A percentile compares a stretch with the other conserved stretches of the same genome.
phyloP scores from a whole-genome alignment of 371 early-diverging fungal genomes.

The Mortierella sp. region DNA sequence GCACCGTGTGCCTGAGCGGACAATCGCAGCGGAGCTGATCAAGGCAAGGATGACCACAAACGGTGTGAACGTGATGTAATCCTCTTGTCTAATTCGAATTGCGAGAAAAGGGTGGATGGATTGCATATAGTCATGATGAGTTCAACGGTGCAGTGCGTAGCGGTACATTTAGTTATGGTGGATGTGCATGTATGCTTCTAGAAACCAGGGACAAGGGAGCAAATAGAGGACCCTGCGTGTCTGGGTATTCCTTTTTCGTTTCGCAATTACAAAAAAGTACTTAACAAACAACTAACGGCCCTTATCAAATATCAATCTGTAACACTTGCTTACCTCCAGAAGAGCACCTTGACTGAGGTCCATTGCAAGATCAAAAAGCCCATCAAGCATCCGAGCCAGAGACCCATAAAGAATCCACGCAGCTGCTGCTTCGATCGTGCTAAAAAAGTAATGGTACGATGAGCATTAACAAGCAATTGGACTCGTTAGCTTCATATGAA shows the following conservation, averaged over 20 bases:
- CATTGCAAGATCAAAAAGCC: constrained; percentile 43
- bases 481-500: neutral
- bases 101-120: neutral
- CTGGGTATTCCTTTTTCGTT: neutral
- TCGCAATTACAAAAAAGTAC: neutral
- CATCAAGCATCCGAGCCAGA: constrained; percentile 47
- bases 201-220: neutral
- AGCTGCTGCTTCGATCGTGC: constrained; percentile 53
- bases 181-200: neutral
- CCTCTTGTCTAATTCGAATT: constrained; percentile 22
- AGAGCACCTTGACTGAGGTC: constrained; percentile 34
- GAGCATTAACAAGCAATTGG: neutral
- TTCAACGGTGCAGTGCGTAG: neutral
- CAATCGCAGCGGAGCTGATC: constrained; percentile 27
- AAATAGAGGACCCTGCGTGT: neutral
- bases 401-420: constrained; percentile 51
- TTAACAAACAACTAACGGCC: neutral
- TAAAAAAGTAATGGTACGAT: constrained; percentile 5
- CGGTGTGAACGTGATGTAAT: constrained; percentile 27
- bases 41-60: constrained; percentile 32
- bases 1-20: constrained; percentile 51
- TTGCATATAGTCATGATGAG: neutral
- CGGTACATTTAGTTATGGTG: neutral
- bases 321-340: constrained; percentile 32
- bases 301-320: neutral